phyloP scores from a whole-genome alignment of 148 eudicot species.

The Rhododendron henanense region DNA sequence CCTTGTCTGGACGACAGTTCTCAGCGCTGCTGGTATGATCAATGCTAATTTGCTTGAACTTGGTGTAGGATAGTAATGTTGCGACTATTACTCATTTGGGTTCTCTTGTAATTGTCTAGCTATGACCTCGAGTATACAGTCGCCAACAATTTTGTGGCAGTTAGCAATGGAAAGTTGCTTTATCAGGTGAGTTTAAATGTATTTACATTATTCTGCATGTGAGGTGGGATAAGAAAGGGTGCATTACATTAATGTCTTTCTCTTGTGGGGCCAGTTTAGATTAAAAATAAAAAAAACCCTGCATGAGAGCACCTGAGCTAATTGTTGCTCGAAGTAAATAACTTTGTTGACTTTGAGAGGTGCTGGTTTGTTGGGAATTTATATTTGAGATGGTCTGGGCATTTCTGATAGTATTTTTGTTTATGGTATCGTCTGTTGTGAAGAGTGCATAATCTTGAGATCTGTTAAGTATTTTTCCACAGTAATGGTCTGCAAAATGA shows the following conservation, averaged over 20 bases:
- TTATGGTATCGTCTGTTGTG: neutral
- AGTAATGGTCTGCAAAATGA: neutral
- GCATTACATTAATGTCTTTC: neutral
- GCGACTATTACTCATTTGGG: slow-evolving; percentile 5
- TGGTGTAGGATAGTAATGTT: neutral
- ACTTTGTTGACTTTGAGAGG: neutral
- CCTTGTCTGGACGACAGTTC: slow-evolving; percentile 90
- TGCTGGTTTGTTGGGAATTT: slow-evolving; percentile 2
- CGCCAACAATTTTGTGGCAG: slow-evolving; percentile 79
- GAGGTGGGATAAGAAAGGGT: neutral
- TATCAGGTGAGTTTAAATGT: slow-evolving; percentile 62
- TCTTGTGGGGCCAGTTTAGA: neutral
- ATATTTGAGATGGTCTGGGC: neutral
- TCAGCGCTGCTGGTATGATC: slow-evolving; percentile 85
- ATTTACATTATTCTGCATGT: neutral
- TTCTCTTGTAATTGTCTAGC: slow-evolving; percentile 36
- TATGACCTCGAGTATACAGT: slow-evolving; percentile 96
- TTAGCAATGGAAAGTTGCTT: slow-evolving; percentile 82
- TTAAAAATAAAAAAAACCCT: neutral
- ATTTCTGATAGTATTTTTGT: slow-evolving; percentile 1
- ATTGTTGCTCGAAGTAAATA: neutral
- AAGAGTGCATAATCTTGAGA: neutral
- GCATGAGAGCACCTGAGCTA: neutral
- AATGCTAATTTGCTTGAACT: slow-evolving; percentile 9
- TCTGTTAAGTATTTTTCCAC: neutral